Conservation (phyloP, 2,329 filamentous ascomycete species). For the Bipolaris sorokiniana region DNA sequence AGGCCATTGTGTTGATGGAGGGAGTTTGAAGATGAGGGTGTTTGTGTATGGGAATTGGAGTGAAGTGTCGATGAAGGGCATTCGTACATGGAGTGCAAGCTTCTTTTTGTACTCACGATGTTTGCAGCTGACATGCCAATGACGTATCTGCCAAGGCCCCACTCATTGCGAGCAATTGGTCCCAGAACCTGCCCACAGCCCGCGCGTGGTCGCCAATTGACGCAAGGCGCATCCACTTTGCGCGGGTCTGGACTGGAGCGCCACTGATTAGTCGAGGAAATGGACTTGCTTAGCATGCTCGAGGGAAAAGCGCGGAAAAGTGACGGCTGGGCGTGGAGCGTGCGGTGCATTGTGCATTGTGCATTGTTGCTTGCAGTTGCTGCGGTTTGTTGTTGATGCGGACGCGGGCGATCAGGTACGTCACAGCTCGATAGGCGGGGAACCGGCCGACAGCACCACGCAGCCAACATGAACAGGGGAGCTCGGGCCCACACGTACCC, state of each 20-base stretch:
- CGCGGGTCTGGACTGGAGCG: conserved; percentile 25
- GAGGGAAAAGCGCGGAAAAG: not conserved
- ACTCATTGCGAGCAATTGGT: conserved; percentile 16
- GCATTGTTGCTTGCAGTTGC: not conserved
- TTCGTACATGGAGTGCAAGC: conserved; percentile 33
- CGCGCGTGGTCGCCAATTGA: conserved; percentile 17
- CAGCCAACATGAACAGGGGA: not conserved
- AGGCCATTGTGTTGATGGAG: conserved; percentile 59
- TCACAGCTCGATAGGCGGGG: conserved; percentile 18
- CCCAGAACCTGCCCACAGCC: conserved; percentile 28
- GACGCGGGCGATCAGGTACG: conserved; percentile 19
- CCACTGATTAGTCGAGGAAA: conserved; percentile 1
- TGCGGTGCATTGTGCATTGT: not conserved
- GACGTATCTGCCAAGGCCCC: conserved; percentile 36
- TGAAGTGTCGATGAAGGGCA: conserved; percentile 20
- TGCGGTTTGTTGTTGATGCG: not conserved
- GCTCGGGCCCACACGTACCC: conserved; percentile 13
- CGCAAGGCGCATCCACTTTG: conserved; percentile 19
- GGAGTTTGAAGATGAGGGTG: conserved; percentile 24
- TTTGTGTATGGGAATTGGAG: conserved; percentile 16
- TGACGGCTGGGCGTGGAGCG: not conserved
- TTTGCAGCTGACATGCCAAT: conserved; percentile 38
- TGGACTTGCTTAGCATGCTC: not conserved
- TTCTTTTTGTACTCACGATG: conserved; percentile 41
- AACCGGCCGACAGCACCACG: not conserved